These are phyloP conservation scores for Elongisporangium anandrum DNA, from an alignment of 352 stramenopile species.

Conservation along the genomic window DNA sequence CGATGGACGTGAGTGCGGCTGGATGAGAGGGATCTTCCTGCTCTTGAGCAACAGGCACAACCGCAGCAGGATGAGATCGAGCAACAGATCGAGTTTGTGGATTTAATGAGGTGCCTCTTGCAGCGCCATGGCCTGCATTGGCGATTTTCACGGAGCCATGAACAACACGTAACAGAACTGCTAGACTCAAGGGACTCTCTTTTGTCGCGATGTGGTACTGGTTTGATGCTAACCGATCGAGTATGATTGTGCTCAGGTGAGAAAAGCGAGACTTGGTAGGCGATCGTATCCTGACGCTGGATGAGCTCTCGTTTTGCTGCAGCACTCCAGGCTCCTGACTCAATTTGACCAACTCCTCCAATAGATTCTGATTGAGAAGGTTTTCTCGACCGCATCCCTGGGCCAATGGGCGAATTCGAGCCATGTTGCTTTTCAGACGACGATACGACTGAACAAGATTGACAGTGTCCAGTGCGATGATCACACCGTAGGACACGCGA, in stretches of 20 bases:
- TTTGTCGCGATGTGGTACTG: too few relatives aligned
- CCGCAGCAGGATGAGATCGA: background rate
- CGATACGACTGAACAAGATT: constrained; percentile 1
- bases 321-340: background rate
- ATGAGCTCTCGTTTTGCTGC: background rate
- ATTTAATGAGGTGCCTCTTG: too few relatives aligned
- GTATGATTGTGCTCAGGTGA: background rate
- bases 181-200: too few relatives aligned
- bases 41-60: too few relatives aligned
- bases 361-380: background rate
- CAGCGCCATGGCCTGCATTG: too few relatives aligned
- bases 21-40: too few relatives aligned
- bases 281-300: background rate
- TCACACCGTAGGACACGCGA: background rate
- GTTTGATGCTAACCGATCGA: background rate
- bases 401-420: background rate
- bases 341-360: background rate
- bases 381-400: background rate
- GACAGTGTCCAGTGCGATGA: constrained; percentile 14
- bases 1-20: too few relatives aligned
- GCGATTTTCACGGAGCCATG: too few relatives aligned
- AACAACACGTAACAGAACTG: background rate
- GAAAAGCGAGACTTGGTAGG: background rate
- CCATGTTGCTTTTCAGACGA: constrained; percentile 4
- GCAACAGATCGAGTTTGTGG: too few relatives aligned